phyloP scores from a whole-genome alignment of 805 yeast species.

The Candida argentea region DNA sequence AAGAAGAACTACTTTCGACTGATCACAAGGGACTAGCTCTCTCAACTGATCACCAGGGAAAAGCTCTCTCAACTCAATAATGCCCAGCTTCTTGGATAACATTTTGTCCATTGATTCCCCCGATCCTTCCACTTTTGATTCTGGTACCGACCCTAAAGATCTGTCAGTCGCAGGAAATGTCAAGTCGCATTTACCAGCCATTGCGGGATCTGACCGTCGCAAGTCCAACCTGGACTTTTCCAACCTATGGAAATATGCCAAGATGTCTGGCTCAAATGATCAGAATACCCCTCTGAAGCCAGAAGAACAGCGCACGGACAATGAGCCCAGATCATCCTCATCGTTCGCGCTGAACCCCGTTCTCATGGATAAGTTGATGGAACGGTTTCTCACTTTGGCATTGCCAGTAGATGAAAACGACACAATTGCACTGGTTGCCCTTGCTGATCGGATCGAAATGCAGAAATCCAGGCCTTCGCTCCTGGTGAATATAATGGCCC shows the following conservation, averaged over 20 bases:
- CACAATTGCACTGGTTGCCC: constrained; percentile 27
- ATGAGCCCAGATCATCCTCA: constrained; percentile 1
- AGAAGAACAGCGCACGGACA: constrained; percentile 7
- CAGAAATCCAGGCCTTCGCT: constrained; percentile 60
- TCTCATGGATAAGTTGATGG: constrained; percentile 62
- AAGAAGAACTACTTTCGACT: no score
- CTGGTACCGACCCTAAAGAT: no score
- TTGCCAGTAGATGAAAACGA: constrained; percentile 47
- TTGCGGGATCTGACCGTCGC: not conserved
- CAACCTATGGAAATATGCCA: constrained; percentile 16
- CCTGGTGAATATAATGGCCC: constrained; percentile 60
- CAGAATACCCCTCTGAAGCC: constrained; percentile 1
- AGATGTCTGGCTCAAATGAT: constrained; percentile 9
- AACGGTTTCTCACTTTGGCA: constrained; percentile 60
- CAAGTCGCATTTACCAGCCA: not conserved
- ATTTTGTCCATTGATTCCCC: constrained; percentile 18
- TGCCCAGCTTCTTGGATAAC: constrained; percentile 27
- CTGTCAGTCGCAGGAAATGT: not conserved
- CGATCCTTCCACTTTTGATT: no score
- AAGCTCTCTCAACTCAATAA: no score
- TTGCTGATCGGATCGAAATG: constrained; percentile 45
- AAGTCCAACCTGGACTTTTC: constrained; percentile 7
- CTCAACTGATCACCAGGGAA: no score
- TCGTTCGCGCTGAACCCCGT: constrained; percentile 2
- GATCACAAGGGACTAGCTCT: no score